Conservation (phyloP, 495 filamentous ascomycete genomes). For the Glonium stellatum region DNA sequence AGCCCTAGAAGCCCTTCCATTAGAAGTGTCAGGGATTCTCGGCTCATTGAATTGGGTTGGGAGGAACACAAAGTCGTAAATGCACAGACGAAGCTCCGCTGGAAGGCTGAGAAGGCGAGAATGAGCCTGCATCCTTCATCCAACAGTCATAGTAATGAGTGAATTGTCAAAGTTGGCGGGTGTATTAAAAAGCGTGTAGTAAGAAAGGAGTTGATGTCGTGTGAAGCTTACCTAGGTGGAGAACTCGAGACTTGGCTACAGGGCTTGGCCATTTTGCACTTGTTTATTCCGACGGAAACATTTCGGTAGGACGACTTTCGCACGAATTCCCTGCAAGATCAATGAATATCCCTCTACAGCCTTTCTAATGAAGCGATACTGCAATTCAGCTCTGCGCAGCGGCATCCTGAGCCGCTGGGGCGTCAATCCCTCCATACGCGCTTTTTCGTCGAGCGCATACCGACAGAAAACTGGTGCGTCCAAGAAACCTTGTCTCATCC, state of each 20-base stretch:
- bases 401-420: not conserved
- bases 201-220: too few relatives aligned
- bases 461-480: conserved; percentile 9
- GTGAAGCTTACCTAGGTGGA: too few relatives aligned
- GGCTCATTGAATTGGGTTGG: not conserved
- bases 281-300: too few relatives aligned
- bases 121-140: not conserved
- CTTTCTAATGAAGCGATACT: conserved; percentile 20
- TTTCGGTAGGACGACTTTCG: too few relatives aligned
- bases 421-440: conserved; percentile 12
- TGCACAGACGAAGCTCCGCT: not conserved
- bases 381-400: conserved; percentile 6
- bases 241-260: too few relatives aligned
- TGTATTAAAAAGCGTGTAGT: too few relatives aligned
- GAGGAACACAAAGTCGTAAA: not conserved
- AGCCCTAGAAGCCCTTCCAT: not conserved
- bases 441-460: conserved; percentile 15
- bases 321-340: not conserved
- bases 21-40: not conserved
- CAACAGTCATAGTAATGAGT: too few relatives aligned
- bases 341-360: not conserved
- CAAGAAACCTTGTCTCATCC: not conserved
- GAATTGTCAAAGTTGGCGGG: too few relatives aligned
- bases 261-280: too few relatives aligned
- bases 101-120: not conserved